Percentiles rank a stretch among this genome's conserved stretches.
Conservation (phyloP, 164 flowering plant genomes). For the Paratinospora sagittata region DNA sequence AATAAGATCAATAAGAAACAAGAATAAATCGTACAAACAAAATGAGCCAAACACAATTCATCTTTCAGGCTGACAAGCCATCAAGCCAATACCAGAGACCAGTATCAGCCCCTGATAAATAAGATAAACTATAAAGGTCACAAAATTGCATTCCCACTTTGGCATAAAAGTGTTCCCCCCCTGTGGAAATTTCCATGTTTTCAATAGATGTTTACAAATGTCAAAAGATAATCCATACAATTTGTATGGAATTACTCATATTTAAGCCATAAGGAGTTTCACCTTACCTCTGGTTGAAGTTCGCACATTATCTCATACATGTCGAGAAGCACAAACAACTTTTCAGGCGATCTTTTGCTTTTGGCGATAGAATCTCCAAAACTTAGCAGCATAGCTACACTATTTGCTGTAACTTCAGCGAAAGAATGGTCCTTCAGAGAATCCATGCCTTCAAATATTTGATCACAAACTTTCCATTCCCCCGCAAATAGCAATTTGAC, state of each 20-base stretch:
- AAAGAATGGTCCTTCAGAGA: constrained; percentile 71
- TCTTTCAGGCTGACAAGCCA: too few species aligned
- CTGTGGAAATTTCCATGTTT: neutral
- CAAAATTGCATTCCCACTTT: neutral
- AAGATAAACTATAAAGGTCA: too few species aligned
- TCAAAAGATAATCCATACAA: neutral
- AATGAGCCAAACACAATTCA: too few species aligned
- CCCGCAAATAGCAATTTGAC: constrained; percentile 86
- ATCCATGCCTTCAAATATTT: constrained; percentile 72
- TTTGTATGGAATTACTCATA: neutral
- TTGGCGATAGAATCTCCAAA: constrained; percentile 96
- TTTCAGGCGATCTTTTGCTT: constrained; percentile 98
- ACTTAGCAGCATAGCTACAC: constrained; percentile 85
- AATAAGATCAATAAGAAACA: too few species aligned
- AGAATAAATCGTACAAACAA: too few species aligned
- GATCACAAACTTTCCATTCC: constrained; percentile 81
- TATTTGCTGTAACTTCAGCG: constrained; percentile 78
- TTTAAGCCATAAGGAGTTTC: neutral
- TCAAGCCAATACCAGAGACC: too few species aligned
- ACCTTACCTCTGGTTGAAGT: constrained; percentile 78
- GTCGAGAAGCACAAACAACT: constrained; percentile 84
- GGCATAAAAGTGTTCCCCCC: neutral
- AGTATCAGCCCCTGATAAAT: too few species aligned
- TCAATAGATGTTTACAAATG: neutral
- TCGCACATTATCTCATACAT: constrained; percentile 98